A percentile compares a stretch with the other conserved stretches of the same genome.
Conservation (phyloP, 495 filamentous ascomycete genomes). For the Tetracladium setigerum region DNA sequence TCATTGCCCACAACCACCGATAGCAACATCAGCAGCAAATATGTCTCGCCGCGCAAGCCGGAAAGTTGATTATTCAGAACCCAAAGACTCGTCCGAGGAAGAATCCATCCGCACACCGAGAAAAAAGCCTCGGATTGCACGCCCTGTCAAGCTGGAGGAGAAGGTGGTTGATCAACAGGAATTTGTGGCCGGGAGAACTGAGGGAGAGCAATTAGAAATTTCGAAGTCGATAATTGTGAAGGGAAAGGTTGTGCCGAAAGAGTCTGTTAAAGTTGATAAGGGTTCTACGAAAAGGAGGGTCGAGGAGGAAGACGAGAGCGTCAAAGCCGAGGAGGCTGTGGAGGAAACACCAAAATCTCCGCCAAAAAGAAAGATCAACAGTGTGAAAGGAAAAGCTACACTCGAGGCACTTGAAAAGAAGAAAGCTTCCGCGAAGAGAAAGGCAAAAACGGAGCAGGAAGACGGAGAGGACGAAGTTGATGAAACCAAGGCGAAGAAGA, state of each 20-base stretch:
- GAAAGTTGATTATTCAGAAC: not conserved
- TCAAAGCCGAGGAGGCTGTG: not conserved
- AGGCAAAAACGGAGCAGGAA: slow-evolving; percentile 12
- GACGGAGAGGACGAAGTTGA: slow-evolving; percentile 11
- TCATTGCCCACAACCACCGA: slow-evolving; percentile 1
- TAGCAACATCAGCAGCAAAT: not conserved
- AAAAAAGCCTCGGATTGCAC: not conserved
- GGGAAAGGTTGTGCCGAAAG: not conserved
- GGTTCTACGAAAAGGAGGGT: slow-evolving; percentile 6
- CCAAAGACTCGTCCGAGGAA: not conserved
- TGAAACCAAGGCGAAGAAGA: slow-evolving; percentile 16
- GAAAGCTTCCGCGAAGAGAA: slow-evolving; percentile 12
- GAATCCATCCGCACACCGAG: slow-evolving; percentile 5
- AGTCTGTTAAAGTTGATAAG: slow-evolving; percentile 5
- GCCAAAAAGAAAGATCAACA: slow-evolving; percentile 7
- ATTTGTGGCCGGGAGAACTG: not conserved
- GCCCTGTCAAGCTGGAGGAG: slow-evolving; percentile 8
- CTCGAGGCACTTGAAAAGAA: slow-evolving; percentile 5
- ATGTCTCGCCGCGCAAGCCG: slow-evolving; percentile 19
- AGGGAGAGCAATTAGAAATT: not conserved
- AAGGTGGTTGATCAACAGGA: not conserved
- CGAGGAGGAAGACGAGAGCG: slow-evolving; percentile 2
- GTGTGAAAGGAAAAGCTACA: slow-evolving; percentile 7
- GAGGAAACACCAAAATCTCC: not conserved
- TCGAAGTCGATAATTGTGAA: not conserved